Evolutionary conservation across 352 stramenopile species (phyloP).

Genomic region (Phytophthora podocarpi): DNA sequence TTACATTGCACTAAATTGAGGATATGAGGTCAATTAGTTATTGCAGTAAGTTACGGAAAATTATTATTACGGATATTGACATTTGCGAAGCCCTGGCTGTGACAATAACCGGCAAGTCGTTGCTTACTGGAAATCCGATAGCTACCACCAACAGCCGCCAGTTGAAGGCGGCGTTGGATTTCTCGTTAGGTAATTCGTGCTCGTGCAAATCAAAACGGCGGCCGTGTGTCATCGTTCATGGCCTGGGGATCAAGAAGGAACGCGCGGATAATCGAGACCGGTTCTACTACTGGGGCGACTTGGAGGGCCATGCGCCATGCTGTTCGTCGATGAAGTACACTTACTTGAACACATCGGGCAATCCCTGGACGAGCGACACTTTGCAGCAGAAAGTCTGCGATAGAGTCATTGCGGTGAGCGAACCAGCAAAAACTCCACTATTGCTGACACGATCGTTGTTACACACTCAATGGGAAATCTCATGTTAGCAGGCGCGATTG

Average conservation of each 20-base stretch:
- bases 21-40: background rate
- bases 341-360: slow-evolving; percentile 35
- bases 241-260: slow-evolving; percentile 24
- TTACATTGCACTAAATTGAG: background rate
- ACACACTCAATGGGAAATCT: slow-evolving; percentile 48
- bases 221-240: slow-evolving; percentile 45
- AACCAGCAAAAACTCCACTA: slow-evolving; percentile 14
- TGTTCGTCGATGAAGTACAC: slow-evolving; percentile 37
- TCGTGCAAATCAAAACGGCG: slow-evolving; percentile 23
- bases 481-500: too few species aligned
- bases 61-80: slow-evolving; percentile 1
- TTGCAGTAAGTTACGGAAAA: background rate
- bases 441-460: slow-evolving; percentile 39
- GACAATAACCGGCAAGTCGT: too few species aligned
- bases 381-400: slow-evolving; percentile 41
- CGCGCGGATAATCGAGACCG: slow-evolving; percentile 6
- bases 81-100: too few species aligned
- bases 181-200: slow-evolving; percentile 20
- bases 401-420: slow-evolving; percentile 21
- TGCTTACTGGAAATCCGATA: slow-evolving; percentile 9
- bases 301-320: slow-evolving; percentile 35
- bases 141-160: too few species aligned
- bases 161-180: slow-evolving; percentile 16
- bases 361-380: slow-evolving; percentile 30
- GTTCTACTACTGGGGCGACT: slow-evolving; percentile 36